phyloP scores from a whole-genome alignment of 1,284 basidiomycete genomes.

The Apiotrichum gamsii region DNA sequence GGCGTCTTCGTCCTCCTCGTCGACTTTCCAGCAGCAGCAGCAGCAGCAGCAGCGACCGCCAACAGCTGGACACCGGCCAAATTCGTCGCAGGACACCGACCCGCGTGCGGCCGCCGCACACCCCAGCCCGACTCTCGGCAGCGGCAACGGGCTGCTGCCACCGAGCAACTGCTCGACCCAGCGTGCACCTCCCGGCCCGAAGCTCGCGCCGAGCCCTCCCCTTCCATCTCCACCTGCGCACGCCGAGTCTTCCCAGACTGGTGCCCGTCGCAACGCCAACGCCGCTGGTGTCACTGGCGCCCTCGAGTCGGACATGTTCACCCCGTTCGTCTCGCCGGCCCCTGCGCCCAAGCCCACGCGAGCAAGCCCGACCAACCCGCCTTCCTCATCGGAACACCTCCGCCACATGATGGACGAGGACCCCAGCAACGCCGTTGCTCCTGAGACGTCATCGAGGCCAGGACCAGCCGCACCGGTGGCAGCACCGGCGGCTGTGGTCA shows the following conservation, averaged over 20 bases:
- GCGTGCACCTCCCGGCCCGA: constrained; percentile 10
- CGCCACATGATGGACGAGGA: constrained; percentile 12
- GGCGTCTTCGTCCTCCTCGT: constrained; percentile 2
- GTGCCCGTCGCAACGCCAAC: constrained; percentile 1
- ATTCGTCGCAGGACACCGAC: constrained; percentile 8
- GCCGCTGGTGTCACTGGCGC: background rate
- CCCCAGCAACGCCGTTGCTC: background rate
- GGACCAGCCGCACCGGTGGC: background rate
- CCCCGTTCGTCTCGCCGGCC: constrained; percentile 17
- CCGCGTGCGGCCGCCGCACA: constrained; percentile 7
- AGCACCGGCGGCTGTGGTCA: background rate
- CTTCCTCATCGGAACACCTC: constrained; percentile 12
- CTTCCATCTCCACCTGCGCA: constrained; percentile 7
- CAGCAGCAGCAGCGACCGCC: too few relatives aligned
- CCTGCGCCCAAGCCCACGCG: constrained; percentile 1
- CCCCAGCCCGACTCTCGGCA: constrained; percentile 8
- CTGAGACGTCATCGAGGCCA: background rate
- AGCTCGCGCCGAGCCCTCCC: constrained; percentile 9
- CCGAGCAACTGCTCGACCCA: background rate
- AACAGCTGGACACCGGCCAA: constrained; percentile 5
- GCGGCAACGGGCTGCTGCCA: background rate
- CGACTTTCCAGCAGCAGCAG: constrained; percentile 11
- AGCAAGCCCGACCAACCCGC: constrained; percentile 2
- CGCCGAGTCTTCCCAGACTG: constrained; percentile 17
- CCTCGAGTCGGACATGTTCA: constrained; percentile 14